These are phyloP conservation scores for Eustoma russellianum DNA, from an alignment of 257 asterid genomes.

Conservation along the genomic window DNA sequence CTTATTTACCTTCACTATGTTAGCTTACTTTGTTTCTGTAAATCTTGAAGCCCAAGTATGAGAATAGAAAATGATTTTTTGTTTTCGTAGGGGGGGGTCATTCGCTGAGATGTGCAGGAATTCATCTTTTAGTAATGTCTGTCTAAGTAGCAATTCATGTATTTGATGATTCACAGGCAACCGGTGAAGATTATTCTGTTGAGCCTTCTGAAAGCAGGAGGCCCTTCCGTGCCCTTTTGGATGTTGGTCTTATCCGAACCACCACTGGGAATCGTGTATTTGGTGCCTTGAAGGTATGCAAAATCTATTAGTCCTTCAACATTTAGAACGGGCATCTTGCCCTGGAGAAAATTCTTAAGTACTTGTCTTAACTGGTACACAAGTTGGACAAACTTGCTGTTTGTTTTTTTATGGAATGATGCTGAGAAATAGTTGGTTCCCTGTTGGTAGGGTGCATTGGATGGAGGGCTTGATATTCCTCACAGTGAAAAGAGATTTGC, in stretches of 20 bases:
- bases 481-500: slow-evolving; percentile 88
- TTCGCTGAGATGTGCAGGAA: too few relatives aligned
- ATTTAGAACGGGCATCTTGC: background rate
- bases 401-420: background rate
- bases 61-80: too few relatives aligned
- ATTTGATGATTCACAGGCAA: slow-evolving; percentile 25
- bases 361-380: background rate
- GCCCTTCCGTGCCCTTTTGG: slow-evolving; percentile 65
- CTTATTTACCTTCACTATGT: too few relatives aligned
- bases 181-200: slow-evolving; percentile 67
- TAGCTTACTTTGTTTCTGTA: too few relatives aligned
- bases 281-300: slow-evolving; percentile 61
- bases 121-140: too few relatives aligned
- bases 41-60: too few relatives aligned
- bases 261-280: slow-evolving; percentile 71
- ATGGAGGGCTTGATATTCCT: slow-evolving; percentile 82
- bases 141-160: background rate
- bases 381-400: background rate
- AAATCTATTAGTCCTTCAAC: background rate
- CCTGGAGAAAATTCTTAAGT: background rate
- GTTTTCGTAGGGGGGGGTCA: too few relatives aligned
- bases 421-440: background rate
- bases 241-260: slow-evolving; percentile 54
- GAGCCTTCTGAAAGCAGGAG: slow-evolving; percentile 60
- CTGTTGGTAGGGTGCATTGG: slow-evolving; percentile 63